Evolutionary conservation across 139 green algal genomes (phyloP).

Genomic region (Coelastrella sp.): DNA sequence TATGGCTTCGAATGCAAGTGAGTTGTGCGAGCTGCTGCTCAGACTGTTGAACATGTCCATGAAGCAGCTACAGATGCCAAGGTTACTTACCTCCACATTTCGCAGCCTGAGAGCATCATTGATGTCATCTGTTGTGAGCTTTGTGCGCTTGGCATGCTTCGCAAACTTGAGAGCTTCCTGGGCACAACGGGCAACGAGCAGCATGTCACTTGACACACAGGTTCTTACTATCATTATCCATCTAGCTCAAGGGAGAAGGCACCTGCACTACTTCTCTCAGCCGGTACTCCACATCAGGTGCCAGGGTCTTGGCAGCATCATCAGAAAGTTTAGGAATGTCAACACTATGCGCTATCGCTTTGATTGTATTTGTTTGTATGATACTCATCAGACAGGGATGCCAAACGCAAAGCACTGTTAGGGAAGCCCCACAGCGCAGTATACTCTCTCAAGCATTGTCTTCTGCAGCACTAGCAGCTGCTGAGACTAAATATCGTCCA

Average conservation of each 20-base stretch:
- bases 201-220: too few relatives aligned
- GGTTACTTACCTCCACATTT: slow-evolving; percentile 74
- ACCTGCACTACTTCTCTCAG: slow-evolving; percentile 93
- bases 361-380: slow-evolving; percentile 59
- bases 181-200: too few relatives aligned
- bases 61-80: too few relatives aligned
- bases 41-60: neutral
- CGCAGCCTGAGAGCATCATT: slow-evolving; percentile 81
- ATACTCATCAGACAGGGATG: slow-evolving; percentile 58
- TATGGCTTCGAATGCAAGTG: too few relatives aligned
- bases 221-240: too few relatives aligned
- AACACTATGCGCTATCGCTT: slow-evolving; percentile 78
- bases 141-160: slow-evolving; percentile 80
- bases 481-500: too few relatives aligned
- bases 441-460: too few relatives aligned
- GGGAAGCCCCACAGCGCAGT: neutral
- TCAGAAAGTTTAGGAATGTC: slow-evolving; percentile 68
- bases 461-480: too few relatives aligned
- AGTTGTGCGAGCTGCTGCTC: too few relatives aligned
- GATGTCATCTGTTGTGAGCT: slow-evolving; percentile 84
- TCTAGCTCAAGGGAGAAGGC: too few relatives aligned
- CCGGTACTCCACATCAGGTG: slow-evolving; percentile 91
- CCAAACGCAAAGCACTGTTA: neutral
- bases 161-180: slow-evolving; percentile 93
- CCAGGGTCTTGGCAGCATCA: slow-evolving; percentile 73